Evolutionary conservation across 257 asterid genomes (phyloP), one percentile per base, ranked within the genome.

Genomic region (Pogostemon cablin): DNA sequence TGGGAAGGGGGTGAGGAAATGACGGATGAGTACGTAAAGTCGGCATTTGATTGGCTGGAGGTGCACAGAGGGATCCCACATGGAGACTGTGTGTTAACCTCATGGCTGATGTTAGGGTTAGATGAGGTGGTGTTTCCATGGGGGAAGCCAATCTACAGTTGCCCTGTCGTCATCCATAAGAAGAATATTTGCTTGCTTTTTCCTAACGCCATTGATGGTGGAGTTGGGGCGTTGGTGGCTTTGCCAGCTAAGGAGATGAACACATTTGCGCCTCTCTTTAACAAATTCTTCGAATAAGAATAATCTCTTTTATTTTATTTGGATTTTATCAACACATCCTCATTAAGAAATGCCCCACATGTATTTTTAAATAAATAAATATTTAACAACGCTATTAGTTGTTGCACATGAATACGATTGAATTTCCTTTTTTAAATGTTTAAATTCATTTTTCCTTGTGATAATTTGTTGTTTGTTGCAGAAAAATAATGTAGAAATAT

Each of bases 91-190:
- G 42, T 88, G 57, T 65, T 88, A 6, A 85, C 82, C 7, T 88
- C 96, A 1, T 88, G 96, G 96, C 73, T 90, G 80, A 75, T 76
- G 37, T 72, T 88, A 67, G 89, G 89, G 74, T 81, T 86, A 50
- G 77, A 80, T 32, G 69, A 76, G 11, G 75, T 80, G 57, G 85
- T 60, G 74, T 86, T 72, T 34, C 90, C 96, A 1, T 86, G 96
- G 96, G 96, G 92, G 0, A 83, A 83, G 37, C 86, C 92, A 0
- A 61, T 74, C 38, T 83, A 81, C 49, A 60, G 96, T 61, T 83
- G 92, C 39, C 90, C 95, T 0, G 85, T 88, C 50, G 88, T 74
- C 42, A 74, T 72, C 60, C 82, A 73, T 47, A 60, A 83, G 69
- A 84, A 86, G 69, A 85, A 84, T 15, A 80, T 82, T 9, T 78